Conservation (phyloP, 331 rosid species). For the Erythrophleum ivorense region DNA sequence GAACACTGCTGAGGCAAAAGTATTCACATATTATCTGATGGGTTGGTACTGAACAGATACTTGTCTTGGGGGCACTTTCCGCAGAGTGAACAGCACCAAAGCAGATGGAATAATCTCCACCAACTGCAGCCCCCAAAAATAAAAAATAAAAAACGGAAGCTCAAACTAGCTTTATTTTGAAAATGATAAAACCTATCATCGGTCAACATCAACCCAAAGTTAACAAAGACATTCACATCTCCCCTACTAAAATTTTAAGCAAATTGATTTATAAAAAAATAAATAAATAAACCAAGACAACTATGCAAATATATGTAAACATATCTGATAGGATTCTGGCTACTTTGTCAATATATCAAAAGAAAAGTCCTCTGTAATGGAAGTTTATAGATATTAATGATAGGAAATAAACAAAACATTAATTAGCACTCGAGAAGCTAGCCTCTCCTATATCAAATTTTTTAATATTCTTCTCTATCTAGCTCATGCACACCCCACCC, state of each 20-base stretch:
- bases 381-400: too few relatives aligned
- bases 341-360: too few relatives aligned
- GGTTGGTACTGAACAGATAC: constrained; percentile 72
- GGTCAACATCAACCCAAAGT: background rate
- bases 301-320: background rate
- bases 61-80: constrained; percentile 66
- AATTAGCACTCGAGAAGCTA: too few relatives aligned
- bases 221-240: background rate
- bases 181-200: background rate
- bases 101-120: constrained; percentile 72
- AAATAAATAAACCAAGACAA: background rate
- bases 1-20: background rate
- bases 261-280: background rate
- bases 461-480: too few relatives aligned
- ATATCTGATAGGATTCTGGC: background rate
- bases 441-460: too few relatives aligned
- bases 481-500: too few relatives aligned
- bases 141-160: background rate
- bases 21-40: constrained; percentile 47
- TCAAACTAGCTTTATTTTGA: background rate
- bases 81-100: constrained; percentile 64
- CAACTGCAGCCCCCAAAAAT: constrained; percentile 36
- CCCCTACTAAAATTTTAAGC: background rate
- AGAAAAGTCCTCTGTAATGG: too few relatives aligned
- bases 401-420: too few relatives aligned